Evolutionary conservation across 192 early-diverging fungal species (phyloP), one percentile per base, ranked within the genome.

Genomic region (Coemansia sp.): DNA sequence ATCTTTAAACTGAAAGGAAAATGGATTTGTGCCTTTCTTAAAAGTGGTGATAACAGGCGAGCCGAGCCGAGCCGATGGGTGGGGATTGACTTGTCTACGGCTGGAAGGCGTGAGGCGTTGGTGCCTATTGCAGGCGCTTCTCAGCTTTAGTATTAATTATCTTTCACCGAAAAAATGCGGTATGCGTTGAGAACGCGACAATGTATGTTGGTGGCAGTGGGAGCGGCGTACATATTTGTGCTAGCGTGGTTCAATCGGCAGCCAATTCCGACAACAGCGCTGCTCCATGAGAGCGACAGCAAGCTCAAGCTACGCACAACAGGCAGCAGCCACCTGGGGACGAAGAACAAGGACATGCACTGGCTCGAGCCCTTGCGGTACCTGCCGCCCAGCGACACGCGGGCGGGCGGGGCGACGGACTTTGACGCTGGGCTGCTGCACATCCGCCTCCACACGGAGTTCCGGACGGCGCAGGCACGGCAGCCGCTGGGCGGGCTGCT

Each of bases 231-330:
- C 22, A 73, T 78, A 64, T 70, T 83, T 47, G 73, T 78, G n/a
- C 70, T 83, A 13, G 80, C 80, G 3, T 83, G 80, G 80, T 75
- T 83, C 61, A 83, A 83, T 59, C 66, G 80, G 22, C 80, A 83
- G 63, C 80, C 80, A 11, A 83, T 83, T 73, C 80, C 80, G n/a
- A 78, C 76, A 4, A 74, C 80, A 15, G 54, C 72, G 46, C 73
- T 83, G 65, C 67, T 83, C 12, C 80, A 83, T 54, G 80, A 83
- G 41, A 75, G 76, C 7, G 73, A 75, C 62, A 63, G 18, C 42
- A 42, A 36, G 18, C 34, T 78, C 33, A 67, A 63, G 65, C 73
- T 83, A 43, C 71, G 80, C 12, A 41, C 46, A 15, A 83, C 80
- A 24, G 62, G 44, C 46, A n/a, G 55, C 9, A 29, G 20, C 33